Evolutionary conservation across 2,329 filamentous ascomycete genomes (phyloP), one percentile per base, ranked within the genome.

Genomic region (Didymella pinodella): DNA sequence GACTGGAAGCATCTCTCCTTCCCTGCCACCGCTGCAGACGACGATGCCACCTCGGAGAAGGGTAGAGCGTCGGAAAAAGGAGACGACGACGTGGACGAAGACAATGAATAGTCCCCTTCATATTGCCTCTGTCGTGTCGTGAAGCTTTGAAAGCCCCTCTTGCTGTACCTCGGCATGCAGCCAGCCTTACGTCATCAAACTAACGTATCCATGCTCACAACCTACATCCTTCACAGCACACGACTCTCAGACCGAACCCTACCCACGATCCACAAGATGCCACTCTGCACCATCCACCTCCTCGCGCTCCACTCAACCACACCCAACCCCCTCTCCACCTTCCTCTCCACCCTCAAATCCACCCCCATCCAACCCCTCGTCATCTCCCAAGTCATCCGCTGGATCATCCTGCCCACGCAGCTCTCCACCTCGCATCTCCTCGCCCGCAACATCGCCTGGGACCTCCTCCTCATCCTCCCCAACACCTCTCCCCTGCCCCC

Each of bases 221-320:
- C 36, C 7, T 38, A 38, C 16, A n/a, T 20, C 36, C 36, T 38
- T 38, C 36, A 38, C 36, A 38, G n/a, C n/a, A n/a, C 32, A 36
- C n/a, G 14, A 36, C 16, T 16, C 11, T 38, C 36, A 10, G 36
- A 38, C 36, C 36, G 36, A 20, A 10, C n/a, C 18, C n/a, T 18
- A 18, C n/a, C n/a, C 12, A 12, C 20, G 12, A 25, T 6, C 18
- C 7, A 2, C 49, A 64, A 29, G n/a, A 85, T 85, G 82, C 82
- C 82, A 51, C 75, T 83, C 61, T 81, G 79, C 62, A 81, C 80
- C 2, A 65, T 84, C 46, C 74, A 82, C 64, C 78, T 84, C 56
- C 62, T 84, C 46, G 73, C 78, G 28, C 77, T 85, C 3, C 58
- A 73, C 59, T 61, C 71, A 26, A 66, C 78, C 20, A 38, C 36